These are phyloP conservation scores for Graphium sp. DNA, from an alignment of 2,329 filamentous ascomycete genomes.

Conservation along the genomic window DNA sequence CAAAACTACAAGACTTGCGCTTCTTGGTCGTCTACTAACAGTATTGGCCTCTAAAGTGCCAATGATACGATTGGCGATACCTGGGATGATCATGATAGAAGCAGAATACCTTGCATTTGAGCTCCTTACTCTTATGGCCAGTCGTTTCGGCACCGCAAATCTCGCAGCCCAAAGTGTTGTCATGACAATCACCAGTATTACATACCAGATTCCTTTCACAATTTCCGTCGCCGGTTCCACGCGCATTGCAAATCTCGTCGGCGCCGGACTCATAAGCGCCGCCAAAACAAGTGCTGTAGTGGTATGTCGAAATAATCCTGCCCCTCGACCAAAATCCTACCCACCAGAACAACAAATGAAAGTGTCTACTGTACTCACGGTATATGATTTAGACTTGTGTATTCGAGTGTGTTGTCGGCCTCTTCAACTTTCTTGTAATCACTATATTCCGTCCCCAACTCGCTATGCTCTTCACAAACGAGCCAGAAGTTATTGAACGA, in stretches of 20 bases:
- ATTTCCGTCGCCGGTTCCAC: constrained; percentile 80
- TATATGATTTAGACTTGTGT: too few relatives aligned
- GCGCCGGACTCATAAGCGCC: constrained; percentile 64
- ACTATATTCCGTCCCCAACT: constrained; percentile 54
- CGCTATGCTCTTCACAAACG: constrained; percentile 62
- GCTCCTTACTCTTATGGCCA: constrained; percentile 67
- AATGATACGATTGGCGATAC: constrained; percentile 77
- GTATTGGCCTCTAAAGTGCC: too few relatives aligned
- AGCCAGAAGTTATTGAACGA: constrained; percentile 49
- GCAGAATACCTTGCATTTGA: constrained; percentile 92
- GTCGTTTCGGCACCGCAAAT: constrained; percentile 60
- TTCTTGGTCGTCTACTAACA: too few relatives aligned
- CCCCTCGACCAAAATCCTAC: too few relatives aligned
- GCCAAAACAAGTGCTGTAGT: constrained; percentile 71
- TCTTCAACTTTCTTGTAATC: constrained; percentile 62
- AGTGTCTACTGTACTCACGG: too few relatives aligned
- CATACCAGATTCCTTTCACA: constrained; percentile 86
- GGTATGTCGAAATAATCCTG: constrained; percentile 21
- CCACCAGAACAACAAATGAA: too few relatives aligned
- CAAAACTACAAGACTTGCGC: too few relatives aligned
- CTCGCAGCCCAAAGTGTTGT: constrained; percentile 82
- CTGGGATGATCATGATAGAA: constrained; percentile 85
- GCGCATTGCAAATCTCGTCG: constrained; percentile 80
- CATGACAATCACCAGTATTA: constrained; percentile 59
- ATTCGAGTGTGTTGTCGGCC: constrained; percentile 55